Base-by-base conservation (phyloP, 139 green algal species). In the Chlorella sp. region DNA sequence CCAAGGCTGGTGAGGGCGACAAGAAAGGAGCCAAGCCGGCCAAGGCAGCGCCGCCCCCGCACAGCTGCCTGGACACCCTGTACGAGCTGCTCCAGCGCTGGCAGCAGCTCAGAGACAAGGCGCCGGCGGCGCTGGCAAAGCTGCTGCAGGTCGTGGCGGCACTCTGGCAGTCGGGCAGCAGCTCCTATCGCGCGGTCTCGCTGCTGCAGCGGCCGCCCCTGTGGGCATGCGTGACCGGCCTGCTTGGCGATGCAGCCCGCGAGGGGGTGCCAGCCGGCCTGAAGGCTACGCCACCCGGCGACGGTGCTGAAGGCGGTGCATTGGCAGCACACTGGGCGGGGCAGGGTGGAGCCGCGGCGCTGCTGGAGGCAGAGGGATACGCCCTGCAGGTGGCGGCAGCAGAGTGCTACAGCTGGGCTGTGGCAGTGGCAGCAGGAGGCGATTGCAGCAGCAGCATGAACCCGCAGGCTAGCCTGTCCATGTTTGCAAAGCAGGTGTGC, bases 51-150 rank as follows among this genome's bases (percentile, higher is more conserved):
- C 50, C 60, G 33, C 45, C n/a, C 2, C 23, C 76, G 0, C 79
- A 58, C 51, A 84, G 79, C 62, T 84, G 81, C 29, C 74, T 93
- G 31, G 87, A 93, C 15, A 84, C 86, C 0, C 64, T 90, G 29
- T 87, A 80, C 71, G 74, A 63, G 51, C 67, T 88, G 56, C 53
- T 84, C 60, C 43, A 82, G 53, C 46, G 43, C 29, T 46, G 33
- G 42, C 42, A 82, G 41, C 40, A 29, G 51, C 72, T 84, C 40
- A 55, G 60, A 21, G 33, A 48, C 35, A 42, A 76, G 60, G 56
- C 77, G 53, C 87, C 88, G 0, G 73, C 77, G 41, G 73, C 71
- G 48, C 73, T 92, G 67, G 80, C 79, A 27, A 70, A 73, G 17
- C 62, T 77, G 29, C 62, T 93, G 75, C 69, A 75, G 69, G 69